Evolutionary conservation across 352 stramenopile species (phyloP).

Genomic region (Bremia lactucae): DNA sequence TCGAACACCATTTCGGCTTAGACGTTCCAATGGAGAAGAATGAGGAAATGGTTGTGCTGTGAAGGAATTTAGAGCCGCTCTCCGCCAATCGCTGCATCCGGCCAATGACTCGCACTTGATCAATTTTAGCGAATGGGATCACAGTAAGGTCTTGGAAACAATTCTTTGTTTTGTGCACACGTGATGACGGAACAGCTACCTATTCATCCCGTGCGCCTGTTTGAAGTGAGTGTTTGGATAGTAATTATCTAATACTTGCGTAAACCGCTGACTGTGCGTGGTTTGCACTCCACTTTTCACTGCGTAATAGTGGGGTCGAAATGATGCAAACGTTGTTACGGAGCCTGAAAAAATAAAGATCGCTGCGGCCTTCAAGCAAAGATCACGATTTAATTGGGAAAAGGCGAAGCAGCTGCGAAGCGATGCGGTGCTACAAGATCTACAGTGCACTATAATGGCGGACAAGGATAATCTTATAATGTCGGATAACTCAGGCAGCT

Average conservation of each 20-base stretch:
- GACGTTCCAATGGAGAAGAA: constrained; percentile 36
- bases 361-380: constrained; percentile 33
- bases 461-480: constrained; percentile 13
- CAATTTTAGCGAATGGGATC: constrained; percentile 13
- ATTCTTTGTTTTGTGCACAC: neutral
- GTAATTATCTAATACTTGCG: no score
- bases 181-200: constrained; percentile 4
- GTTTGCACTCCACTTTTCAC: neutral
- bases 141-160: neutral
- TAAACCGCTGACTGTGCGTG: neutral
- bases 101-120: constrained; percentile 8
- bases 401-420: constrained; percentile 31
- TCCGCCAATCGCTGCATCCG: constrained; percentile 12
- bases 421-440: constrained; percentile 30
- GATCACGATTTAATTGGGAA: constrained; percentile 35
- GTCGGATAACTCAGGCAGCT: constrained; percentile 5
- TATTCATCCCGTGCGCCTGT: constrained; percentile 16
- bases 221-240: constrained; percentile 12
- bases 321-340: constrained; percentile 8
- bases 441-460: constrained; percentile 19
- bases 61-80: constrained; percentile 2
- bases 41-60: constrained; percentile 53
- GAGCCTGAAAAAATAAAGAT: constrained; percentile 28
- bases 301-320: constrained; percentile 8
- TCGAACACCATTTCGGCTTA: constrained; percentile 86